Evolutionary conservation across 1,284 basidiomycete species (phyloP), one percentile per base, ranked within the genome.

Genomic region (Violaceomyces palustris): DNA sequence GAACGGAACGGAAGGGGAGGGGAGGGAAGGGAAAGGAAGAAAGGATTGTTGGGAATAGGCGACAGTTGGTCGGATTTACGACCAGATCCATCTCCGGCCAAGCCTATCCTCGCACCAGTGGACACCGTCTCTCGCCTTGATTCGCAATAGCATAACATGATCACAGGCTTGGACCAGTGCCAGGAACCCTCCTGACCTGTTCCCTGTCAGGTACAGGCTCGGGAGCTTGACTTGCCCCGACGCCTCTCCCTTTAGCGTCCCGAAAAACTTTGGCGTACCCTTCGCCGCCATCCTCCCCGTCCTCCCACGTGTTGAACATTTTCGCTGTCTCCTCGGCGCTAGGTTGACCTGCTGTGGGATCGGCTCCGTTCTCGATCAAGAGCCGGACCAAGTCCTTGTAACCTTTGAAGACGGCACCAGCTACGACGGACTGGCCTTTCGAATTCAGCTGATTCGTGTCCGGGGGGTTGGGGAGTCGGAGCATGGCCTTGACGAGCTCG

Each of bases 361-460:
- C 80, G 1, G 86, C 87, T 0, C 84, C 84, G 6, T 77, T 79
- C 26, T 79, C 78, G 22, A 82, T 71, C 9, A 90, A 77, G 4
- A 77, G 74, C 9, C 75, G 76, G 0, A 87, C 82, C 29, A 89
- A 78, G 1, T 81, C 81, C 42, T 81, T 79, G 62, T 78, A 73
- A 3, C 76, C 77, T 63, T 90, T 90, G 77, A 88, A 90, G 2
- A 89, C 82, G 0, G 85, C 87, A 3, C 87, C 88, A 1, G 87
- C 84, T 7, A 90, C 74, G 23, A 86, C 83, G n/a, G 83, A 83
- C 67, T 90, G 88, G 0, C 82, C 82, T 4, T 80, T 78, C 52
- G 85, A 86, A 70, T 91, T 91, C 27, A 83, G 67, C 17, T 81
- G 78, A 27, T 69, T 68, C 3, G 62, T 53, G 41, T 69, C 48